A percentile compares a stretch with the other conserved stretches of the same genome.
Conservation (phyloP, 345 rosid species). For the Eucalyptus leucophloia region DNA sequence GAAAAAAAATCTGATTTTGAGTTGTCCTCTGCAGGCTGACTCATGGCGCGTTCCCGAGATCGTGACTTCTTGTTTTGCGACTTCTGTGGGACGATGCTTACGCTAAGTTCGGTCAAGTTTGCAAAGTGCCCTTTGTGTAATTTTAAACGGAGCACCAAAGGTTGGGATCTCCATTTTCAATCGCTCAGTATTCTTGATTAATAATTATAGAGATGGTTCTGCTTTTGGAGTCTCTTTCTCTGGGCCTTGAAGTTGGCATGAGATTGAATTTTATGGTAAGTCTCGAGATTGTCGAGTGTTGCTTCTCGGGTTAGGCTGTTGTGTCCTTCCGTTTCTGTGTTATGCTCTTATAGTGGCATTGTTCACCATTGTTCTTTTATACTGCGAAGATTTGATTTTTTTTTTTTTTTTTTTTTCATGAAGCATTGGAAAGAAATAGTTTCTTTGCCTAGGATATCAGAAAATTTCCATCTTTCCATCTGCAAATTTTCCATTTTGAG, state of each 20-base stretch:
- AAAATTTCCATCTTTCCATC: neutral
- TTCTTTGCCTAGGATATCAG: neutral
- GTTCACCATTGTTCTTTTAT: neutral
- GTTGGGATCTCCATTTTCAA: neutral
- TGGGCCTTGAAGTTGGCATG: neutral
- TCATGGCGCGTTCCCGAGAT: constrained; percentile 15
- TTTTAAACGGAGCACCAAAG: constrained; percentile 14
- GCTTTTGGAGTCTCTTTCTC: neutral
- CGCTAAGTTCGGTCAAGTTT: neutral
- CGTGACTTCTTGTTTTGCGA: constrained; percentile 43
- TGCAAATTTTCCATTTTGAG: neutral
- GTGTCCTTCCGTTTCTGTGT: neutral
- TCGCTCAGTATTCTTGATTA: neutral
- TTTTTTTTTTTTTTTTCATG: neutral
- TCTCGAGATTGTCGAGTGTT: neutral
- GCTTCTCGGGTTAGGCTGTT: neutral
- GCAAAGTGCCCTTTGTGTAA: constrained; percentile 26
- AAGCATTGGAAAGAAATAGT: neutral
- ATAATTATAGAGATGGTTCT: neutral
- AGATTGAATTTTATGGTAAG: neutral
- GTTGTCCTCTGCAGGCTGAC: neutral
- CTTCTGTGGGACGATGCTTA: constrained; percentile 39
- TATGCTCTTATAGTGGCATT: neutral
- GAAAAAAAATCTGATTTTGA: neutral
- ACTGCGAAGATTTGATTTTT: neutral